Percentiles rank a stretch among this genome's conserved stretches.
Evolutionary conservation across 1,284 basidiomycete species (phyloP).

Genomic region (Pseudozyma pruni): DNA sequence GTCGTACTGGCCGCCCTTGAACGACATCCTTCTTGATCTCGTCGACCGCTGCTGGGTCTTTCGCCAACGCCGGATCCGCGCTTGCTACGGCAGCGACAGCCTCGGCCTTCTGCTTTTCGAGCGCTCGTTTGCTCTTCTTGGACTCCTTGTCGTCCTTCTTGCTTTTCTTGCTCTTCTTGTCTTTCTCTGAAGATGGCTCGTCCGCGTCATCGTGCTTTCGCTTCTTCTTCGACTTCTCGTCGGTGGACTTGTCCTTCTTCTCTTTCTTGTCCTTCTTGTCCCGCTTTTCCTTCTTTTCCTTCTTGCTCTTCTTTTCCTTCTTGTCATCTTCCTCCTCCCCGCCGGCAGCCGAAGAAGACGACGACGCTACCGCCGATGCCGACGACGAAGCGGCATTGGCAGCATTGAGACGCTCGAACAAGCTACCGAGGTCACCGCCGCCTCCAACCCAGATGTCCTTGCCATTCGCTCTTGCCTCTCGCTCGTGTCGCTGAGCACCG

Average conservation of each 20-base stretch:
- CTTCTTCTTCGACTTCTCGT: slow-evolving; percentile 32
- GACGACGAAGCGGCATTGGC: slow-evolving; percentile 47
- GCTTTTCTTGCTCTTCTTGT: slow-evolving; percentile 28
- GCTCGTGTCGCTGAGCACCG: slow-evolving; percentile 61
- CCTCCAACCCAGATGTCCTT: slow-evolving; percentile 64
- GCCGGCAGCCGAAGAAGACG: slow-evolving; percentile 9
- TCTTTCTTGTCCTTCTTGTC: slow-evolving; percentile 25
- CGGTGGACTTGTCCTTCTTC: slow-evolving; percentile 16
- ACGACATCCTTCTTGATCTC: slow-evolving; percentile 42
- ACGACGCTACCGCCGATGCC: slow-evolving; percentile 22
- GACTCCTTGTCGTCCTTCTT: slow-evolving; percentile 33
- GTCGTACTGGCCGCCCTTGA: slow-evolving; percentile 23
- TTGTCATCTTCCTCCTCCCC: slow-evolving; percentile 12
- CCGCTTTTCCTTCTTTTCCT: slow-evolving; percentile 36
- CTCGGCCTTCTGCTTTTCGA: slow-evolving; percentile 24
- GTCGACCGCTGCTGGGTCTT: slow-evolving; percentile 23
- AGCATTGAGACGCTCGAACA: slow-evolving; percentile 66
- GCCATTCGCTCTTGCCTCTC: slow-evolving; percentile 58
- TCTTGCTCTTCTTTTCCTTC: slow-evolving; percentile 30
- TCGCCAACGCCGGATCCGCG: slow-evolving; percentile 17
- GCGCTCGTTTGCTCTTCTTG: slow-evolving; percentile 18
- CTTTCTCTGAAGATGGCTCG: slow-evolving; percentile 8
- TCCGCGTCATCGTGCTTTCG: slow-evolving; percentile 34
- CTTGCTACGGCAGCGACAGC: slow-evolving; percentile 20
- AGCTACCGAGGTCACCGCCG: slow-evolving; percentile 61